Base-by-base conservation (phyloP, 1,284 basidiomycete species). In the Puccinia hordei region DNA sequence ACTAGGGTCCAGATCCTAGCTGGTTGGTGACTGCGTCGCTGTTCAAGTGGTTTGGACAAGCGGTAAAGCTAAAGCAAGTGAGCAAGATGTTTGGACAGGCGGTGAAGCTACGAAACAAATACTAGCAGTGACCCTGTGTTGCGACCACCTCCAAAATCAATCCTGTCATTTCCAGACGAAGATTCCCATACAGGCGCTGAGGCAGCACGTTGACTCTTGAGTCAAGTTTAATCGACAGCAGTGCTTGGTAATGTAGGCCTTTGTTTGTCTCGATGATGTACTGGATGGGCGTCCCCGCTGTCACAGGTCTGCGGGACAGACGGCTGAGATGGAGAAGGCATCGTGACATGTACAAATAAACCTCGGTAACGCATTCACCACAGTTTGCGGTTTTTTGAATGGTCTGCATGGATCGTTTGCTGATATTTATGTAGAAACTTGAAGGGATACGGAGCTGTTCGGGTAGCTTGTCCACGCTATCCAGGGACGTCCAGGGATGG, bases 301-400 rank as follows among this genome's bases (percentile, higher is more conserved):
- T 61, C 59, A 61, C 59, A 33, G 59, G 59, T 61, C 59, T 35
- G 59, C 30, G 59, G 55, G 55, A 55, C 55, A 57, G 55, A 57
- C 24, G 55, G 22, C 27, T 12, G n/a, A 61, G 27, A 30, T 61
- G 59, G 59, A 19, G 30, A 35, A 33, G 6, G 59, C 30, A 33
- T 33, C 30, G 59, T 2, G 46, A 49, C 46, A 49, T 15, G 17
- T 49, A 49, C 46, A 49, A 49, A n/a, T n/a, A n/a, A n/a, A n/a
- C n/a, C 46, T 49, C 17, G 46, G 46, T 19, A 49, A 49, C n/a
- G n/a, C n/a, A n/a, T n/a, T n/a, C n/a, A n/a, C n/a, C n/a, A n/a
- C n/a, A n/a, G n/a, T n/a, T n/a, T n/a, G n/a, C n/a, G n/a, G n/a
- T n/a, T n/a, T n/a, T n/a, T n/a, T n/a, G n/a, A n/a, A n/a, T n/a